These are phyloP conservation scores for Penicillium decumbens DNA, from an alignment of 2,329 filamentous ascomycete genomes.

Conservation along the genomic window DNA sequence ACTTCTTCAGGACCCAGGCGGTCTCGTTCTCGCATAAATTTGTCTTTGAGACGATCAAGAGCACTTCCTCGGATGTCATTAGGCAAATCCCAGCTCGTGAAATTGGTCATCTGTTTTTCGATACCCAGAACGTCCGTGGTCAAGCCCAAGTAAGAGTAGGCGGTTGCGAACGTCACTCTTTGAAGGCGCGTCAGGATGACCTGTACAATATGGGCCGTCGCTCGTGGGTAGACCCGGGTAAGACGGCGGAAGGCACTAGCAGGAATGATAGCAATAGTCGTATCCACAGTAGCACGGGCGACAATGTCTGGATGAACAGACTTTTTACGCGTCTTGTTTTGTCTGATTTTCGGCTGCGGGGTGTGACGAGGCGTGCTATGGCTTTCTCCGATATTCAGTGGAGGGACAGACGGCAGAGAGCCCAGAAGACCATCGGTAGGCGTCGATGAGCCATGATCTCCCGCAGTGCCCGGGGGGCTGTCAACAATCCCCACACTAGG, in stretches of 20 bases:
- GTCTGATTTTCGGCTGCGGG: slow-evolving; percentile 18
- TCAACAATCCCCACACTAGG: slow-evolving; percentile 28
- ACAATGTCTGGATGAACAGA: slow-evolving; percentile 96
- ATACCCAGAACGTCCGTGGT: slow-evolving; percentile 88
- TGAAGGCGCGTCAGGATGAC: slow-evolving; percentile 94
- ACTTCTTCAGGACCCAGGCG: slow-evolving; percentile 74
- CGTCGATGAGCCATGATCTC: slow-evolving; percentile 20
- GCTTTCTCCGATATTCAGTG: slow-evolving; percentile 63
- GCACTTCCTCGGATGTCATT: slow-evolving; percentile 83
- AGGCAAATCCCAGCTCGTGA: slow-evolving; percentile 84
- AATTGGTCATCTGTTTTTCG: slow-evolving; percentile 89
- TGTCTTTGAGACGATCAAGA: slow-evolving; percentile 80
- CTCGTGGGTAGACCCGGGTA: slow-evolving; percentile 90
- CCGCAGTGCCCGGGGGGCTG: slow-evolving; percentile 26
- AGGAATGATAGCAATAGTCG: slow-evolving; percentile 96
- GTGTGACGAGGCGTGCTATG: slow-evolving; percentile 26
- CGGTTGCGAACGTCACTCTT: slow-evolving; percentile 88
- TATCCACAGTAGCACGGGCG: slow-evolving; percentile 91
- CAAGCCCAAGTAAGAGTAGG: slow-evolving; percentile 87
- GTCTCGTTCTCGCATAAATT: slow-evolving; percentile 81
- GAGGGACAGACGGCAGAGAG: slow-evolving; percentile 62
- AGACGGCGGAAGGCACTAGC: slow-evolving; percentile 90
- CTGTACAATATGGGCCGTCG: slow-evolving; percentile 94
- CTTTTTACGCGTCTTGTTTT: slow-evolving; percentile 44
- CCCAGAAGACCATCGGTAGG: slow-evolving; percentile 26